phyloP scores from a whole-genome alignment of 495 filamentous ascomycete species.

The Eremomyces bilateralis region DNA sequence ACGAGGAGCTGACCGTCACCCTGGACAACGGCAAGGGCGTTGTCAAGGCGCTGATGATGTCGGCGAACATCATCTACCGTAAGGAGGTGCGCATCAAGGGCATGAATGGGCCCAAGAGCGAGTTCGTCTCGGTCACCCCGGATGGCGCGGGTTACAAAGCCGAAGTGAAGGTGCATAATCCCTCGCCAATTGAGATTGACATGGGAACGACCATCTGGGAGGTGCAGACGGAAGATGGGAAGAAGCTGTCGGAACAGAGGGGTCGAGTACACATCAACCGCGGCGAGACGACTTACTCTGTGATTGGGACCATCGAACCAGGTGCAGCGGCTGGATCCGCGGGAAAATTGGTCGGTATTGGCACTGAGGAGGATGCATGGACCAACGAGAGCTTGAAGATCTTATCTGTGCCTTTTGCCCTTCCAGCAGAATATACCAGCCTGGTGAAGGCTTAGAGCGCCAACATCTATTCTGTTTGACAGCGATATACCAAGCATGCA shows the following conservation, averaged over 20 bases:
- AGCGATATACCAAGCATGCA: no score
- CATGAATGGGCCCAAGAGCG: constrained; percentile 1
- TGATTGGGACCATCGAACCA: background rate
- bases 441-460: no score
- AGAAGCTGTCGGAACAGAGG: constrained; percentile 2
- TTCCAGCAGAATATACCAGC: no score
- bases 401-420: no score
- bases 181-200: constrained; percentile 14
- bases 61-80: constrained; percentile 9
- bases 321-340: no score
- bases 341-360: constrained; percentile 10
- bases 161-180: constrained; percentile 9
- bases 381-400: no score
- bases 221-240: constrained; percentile 9
- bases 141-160: background rate
- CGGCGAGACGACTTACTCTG: background rate
- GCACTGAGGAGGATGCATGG: constrained; percentile 13
- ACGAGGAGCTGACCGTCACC: constrained; percentile 5
- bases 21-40: constrained; percentile 13
- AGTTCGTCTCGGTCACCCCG: background rate
- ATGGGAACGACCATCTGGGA: constrained; percentile 16
- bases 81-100: constrained; percentile 8
- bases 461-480: no score
- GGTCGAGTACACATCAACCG: background rate
- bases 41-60: constrained; percentile 5